Evolutionary conservation across 495 filamentous ascomycete genomes (phyloP).

Genomic region (Parachaetomium inaequale): DNA sequence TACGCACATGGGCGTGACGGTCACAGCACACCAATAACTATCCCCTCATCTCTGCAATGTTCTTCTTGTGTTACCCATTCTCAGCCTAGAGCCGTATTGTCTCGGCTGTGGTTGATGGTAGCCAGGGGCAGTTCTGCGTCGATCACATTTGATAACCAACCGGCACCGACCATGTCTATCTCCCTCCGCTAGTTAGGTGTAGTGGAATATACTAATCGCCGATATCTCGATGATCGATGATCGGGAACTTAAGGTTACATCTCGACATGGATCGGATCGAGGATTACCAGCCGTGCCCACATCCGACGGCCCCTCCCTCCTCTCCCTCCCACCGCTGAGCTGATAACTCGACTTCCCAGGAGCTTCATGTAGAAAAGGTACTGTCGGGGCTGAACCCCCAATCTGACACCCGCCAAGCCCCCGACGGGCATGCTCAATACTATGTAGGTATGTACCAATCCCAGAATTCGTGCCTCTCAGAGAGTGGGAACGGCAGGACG

Average conservation of each 20-base stretch:
- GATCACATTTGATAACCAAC: neutral
- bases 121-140: neutral
- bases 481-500: neutral
- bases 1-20: neutral
- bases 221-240: neutral
- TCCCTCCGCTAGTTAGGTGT: too few relatives aligned
- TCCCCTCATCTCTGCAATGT: neutral
- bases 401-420: too few relatives aligned
- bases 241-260: neutral
- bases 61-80: neutral
- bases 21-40: neutral
- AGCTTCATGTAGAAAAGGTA: neutral
- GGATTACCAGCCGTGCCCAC: neutral
- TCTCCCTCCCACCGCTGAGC: neutral
- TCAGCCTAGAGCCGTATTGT: neutral
- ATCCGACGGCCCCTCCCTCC: neutral
- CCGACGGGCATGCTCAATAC: too few relatives aligned
- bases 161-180: neutral
- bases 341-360: neutral
- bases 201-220: neutral
- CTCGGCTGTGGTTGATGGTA: neutral
- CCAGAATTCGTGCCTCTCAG: too few relatives aligned
- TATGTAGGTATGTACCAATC: neutral
- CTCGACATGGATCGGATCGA: constrained; percentile 5
- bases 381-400: too few relatives aligned